These are phyloP conservation scores for Phragmites australis DNA, from an alignment of 176 grass and related monocot species.

Conservation along the genomic window DNA sequence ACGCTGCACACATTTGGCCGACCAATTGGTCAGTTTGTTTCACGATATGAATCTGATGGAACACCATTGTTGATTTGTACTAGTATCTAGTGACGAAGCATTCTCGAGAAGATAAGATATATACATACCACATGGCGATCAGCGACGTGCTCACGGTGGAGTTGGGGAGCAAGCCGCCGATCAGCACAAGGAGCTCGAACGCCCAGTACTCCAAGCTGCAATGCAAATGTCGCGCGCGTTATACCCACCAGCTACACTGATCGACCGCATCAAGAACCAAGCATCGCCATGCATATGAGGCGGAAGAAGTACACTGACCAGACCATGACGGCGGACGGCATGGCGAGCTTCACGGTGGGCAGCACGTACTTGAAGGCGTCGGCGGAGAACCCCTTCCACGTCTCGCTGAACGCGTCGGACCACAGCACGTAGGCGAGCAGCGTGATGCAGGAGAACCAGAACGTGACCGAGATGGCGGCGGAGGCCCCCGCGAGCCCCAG, in stretches of 20 bases:
- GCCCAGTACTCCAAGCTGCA: conserved; percentile 89
- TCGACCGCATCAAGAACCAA: no score
- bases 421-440: conserved; percentile 52
- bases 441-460: conserved; percentile 68
- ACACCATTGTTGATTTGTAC: not conserved
- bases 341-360: conserved; percentile 71
- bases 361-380: conserved; percentile 64
- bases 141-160: conserved; percentile 82
- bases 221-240: not conserved
- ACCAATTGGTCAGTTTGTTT: not conserved
- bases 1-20: conserved; percentile 26
- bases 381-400: conserved; percentile 67
- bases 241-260: not conserved
- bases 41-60: not conserved
- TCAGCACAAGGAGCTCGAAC: conserved; percentile 78
- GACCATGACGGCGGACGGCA: conserved; percentile 88
- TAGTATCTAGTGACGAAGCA: not conserved
- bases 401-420: conserved; percentile 49
- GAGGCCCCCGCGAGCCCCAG: conserved; percentile 54
- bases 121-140: conserved; percentile 86
- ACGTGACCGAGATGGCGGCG: conserved; percentile 45
- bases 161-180: conserved; percentile 77
- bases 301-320: conserved; percentile 52
- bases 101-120: not conserved
- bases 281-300: not conserved